These are phyloP conservation scores for Thymus mandschuricus DNA, from an alignment of 257 asterid genomes.

Conservation along the genomic window DNA sequence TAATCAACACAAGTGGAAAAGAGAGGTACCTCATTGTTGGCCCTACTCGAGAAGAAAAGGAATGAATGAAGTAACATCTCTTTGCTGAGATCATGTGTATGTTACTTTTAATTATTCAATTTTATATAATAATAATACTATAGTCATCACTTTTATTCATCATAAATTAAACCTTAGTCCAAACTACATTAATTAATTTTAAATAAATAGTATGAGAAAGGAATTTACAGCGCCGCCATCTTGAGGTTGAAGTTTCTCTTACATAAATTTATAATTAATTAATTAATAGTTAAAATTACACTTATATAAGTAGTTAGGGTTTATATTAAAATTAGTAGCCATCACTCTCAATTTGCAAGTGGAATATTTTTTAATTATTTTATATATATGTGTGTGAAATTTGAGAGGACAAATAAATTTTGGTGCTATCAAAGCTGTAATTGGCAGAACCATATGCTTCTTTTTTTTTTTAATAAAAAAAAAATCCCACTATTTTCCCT, in stretches of 20 bases:
- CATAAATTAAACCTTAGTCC: background rate
- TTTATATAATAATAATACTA: no score
- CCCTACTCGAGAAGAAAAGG: slow-evolving; percentile 2
- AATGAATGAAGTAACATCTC: slow-evolving; percentile 14
- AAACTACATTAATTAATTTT: background rate
- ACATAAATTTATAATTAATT: background rate
- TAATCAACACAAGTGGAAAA: slow-evolving; percentile 15
- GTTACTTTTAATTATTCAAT: background rate
- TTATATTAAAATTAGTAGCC: slow-evolving; percentile 17
- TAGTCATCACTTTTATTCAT: background rate
- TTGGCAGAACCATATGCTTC: slow-evolving; percentile 65
- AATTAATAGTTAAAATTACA: no score
- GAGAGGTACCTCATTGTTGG: slow-evolving; percentile 22
- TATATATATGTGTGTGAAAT: background rate
- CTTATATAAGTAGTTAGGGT: background rate
- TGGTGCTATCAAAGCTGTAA: slow-evolving; percentile 41
- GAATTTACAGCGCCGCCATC: background rate
- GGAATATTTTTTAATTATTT: slow-evolving; percentile 12
- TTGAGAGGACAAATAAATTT: slow-evolving; percentile 24
- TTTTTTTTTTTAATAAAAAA: background rate
- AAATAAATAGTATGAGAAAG: background rate
- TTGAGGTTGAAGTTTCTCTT: slow-evolving; percentile 2
- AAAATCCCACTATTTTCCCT: no score
- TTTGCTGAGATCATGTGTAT: slow-evolving; percentile 14
- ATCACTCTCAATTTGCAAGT: slow-evolving; percentile 36